Percentiles rank a stretch among this genome's conserved stretches.
These are phyloP conservation scores for Hordeum marinum DNA, from an alignment of 176 grass and related monocot species.

Conservation along the genomic window DNA sequence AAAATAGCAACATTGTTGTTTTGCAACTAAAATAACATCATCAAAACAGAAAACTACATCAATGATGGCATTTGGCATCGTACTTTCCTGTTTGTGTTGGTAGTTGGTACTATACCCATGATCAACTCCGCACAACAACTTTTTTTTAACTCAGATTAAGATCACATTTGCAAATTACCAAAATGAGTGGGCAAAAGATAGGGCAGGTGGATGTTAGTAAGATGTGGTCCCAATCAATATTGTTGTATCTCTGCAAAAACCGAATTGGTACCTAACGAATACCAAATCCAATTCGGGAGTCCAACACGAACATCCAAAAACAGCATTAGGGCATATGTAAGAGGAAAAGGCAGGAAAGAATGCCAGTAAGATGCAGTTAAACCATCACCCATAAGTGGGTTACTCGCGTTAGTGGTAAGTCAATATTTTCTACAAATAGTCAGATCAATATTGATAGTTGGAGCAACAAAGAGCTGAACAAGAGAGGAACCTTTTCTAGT, in stretches of 20 bases:
- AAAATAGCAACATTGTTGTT: background rate
- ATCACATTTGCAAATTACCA: background rate
- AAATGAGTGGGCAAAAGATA: background rate
- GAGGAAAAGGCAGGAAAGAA: background rate
- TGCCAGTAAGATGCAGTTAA: background rate
- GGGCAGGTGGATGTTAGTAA: background rate
- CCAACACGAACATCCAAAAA: too few relatives aligned
- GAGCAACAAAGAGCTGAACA: background rate
- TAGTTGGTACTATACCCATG: background rate
- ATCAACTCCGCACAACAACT: background rate
- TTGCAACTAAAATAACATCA: slow-evolving; percentile 14
- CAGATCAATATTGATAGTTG: background rate
- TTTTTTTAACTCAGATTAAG: background rate
- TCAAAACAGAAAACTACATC: background rate
- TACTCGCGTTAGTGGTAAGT: background rate
- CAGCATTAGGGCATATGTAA: background rate
- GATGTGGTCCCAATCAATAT: background rate
- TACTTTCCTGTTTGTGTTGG: background rate
- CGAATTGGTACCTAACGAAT: too few relatives aligned
- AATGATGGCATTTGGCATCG: background rate
- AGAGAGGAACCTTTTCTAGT: slow-evolving; percentile 67
- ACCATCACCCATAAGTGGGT: background rate
- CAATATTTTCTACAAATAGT: background rate
- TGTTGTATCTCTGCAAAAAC: background rate
- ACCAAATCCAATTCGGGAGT: too few relatives aligned